These are phyloP conservation scores for Microthlaspi erraticum DNA, from an alignment of 345 rosid genomes.

Conservation along the genomic window DNA sequence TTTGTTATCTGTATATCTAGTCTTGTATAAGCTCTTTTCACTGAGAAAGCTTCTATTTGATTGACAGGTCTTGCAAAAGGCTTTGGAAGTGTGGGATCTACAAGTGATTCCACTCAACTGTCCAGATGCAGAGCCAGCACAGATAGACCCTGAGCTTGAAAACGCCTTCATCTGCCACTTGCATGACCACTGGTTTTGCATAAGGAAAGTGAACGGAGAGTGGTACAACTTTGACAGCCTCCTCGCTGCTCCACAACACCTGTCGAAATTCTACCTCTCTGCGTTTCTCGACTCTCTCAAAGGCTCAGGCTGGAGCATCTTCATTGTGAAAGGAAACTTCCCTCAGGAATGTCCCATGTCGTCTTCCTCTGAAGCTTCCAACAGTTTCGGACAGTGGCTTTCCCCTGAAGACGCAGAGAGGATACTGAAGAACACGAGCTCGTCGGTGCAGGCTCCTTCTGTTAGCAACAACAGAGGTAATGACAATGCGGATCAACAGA, in stretches of 20 bases:
- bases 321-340: constrained; percentile 88
- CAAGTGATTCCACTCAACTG: constrained; percentile 87
- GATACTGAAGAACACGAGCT: constrained; percentile 64
- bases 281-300: constrained; percentile 85
- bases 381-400: constrained; percentile 87
- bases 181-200: constrained; percentile 97
- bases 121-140: constrained; percentile 92
- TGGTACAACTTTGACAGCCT: constrained; percentile 98
- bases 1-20: not conserved
- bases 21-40: not conserved
- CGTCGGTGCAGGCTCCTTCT: constrained; percentile 45
- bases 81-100: constrained; percentile 92
- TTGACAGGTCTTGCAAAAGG: constrained; percentile 84
- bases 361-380: constrained; percentile 71
- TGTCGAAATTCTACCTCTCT: constrained; percentile 86
- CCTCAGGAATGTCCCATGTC: constrained; percentile 78
- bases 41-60: constrained; percentile 29
- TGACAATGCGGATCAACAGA: constrained; percentile 43
- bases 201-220: constrained; percentile 83
- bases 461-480: constrained; percentile 37
- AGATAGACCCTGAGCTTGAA: constrained; percentile 83
- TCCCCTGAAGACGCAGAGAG: constrained; percentile 88
- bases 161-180: constrained; percentile 91
- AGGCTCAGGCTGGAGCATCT: constrained; percentile 93
- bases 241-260: constrained; percentile 82